Conservation (phyloP, 2,329 filamentous ascomycete genomes). For the Exophiala bonariae region DNA sequence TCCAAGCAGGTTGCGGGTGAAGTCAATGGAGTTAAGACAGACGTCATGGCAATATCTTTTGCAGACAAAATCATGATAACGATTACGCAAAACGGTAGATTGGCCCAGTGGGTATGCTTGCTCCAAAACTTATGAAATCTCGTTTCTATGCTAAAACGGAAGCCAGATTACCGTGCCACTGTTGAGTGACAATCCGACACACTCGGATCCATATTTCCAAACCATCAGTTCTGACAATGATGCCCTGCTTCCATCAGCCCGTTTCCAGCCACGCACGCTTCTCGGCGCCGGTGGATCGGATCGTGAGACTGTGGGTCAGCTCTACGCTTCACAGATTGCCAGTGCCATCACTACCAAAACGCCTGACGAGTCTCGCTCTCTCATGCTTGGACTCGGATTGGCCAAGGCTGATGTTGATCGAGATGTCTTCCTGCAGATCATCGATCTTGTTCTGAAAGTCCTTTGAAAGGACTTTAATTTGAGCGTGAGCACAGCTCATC, state of each 20-base stretch:
- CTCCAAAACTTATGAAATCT: neutral
- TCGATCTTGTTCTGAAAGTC: slow-evolving; percentile 27
- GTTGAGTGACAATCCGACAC: slow-evolving; percentile 64
- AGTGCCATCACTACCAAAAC: slow-evolving; percentile 73
- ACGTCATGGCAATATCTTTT: slow-evolving; percentile 72
- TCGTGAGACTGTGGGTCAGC: slow-evolving; percentile 79
- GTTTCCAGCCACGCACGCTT: slow-evolving; percentile 83
- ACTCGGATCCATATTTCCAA: slow-evolving; percentile 37
- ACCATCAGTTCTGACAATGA: slow-evolving; percentile 46
- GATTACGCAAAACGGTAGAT: slow-evolving; percentile 77
- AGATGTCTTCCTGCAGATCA: slow-evolving; percentile 25
- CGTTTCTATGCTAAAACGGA: neutral
- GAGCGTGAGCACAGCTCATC: neutral
- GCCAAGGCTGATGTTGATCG: slow-evolving; percentile 27
- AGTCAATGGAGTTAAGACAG: slow-evolving; percentile 69
- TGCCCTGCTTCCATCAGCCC: slow-evolving; percentile 70
- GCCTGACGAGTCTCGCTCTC: slow-evolving; percentile 59
- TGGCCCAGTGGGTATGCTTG: slow-evolving; percentile 82
- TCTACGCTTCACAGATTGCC: slow-evolving; percentile 86
- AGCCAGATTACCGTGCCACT: slow-evolving; percentile 59
- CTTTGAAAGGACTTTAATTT: slow-evolving; percentile 14
- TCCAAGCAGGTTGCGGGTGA: slow-evolving; percentile 60
- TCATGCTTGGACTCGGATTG: slow-evolving; percentile 50
- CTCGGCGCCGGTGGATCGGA: slow-evolving; percentile 79
- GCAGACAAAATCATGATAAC: slow-evolving; percentile 89